These are phyloP conservation scores for Paraphaeosphaeria minitans DNA, from an alignment of 2,329 filamentous ascomycete species.

Conservation along the genomic window DNA sequence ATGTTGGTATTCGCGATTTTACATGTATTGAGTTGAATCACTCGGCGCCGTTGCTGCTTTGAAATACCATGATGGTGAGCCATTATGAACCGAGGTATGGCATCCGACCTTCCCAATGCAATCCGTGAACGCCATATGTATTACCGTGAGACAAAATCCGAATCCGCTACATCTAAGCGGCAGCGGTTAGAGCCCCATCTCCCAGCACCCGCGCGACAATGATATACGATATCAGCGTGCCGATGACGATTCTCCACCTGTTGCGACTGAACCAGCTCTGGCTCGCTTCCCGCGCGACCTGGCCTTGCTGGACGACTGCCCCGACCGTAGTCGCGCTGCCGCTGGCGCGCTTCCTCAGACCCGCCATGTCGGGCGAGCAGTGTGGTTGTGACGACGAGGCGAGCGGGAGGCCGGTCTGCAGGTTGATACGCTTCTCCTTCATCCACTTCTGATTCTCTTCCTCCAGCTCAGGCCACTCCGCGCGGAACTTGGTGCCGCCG, in stretches of 20 bases:
- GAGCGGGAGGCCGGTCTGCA: slow-evolving; percentile 71
- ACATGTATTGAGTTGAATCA: too few species aligned
- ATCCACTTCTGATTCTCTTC: slow-evolving; percentile 93
- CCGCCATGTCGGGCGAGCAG: slow-evolving; percentile 68
- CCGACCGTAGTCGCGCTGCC: slow-evolving; percentile 60
- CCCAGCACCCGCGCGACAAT: slow-evolving; percentile 76
- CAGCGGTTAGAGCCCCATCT: slow-evolving; percentile 42
- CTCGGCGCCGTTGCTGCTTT: background rate
- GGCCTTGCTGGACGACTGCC: slow-evolving; percentile 76
- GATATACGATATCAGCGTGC: slow-evolving; percentile 79
- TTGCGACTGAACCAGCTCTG: slow-evolving; percentile 82
- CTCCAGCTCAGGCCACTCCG: slow-evolving; percentile 90
- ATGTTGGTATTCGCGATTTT: too few species aligned
- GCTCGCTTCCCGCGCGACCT: slow-evolving; percentile 76
- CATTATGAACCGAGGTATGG: background rate
- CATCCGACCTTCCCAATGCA: slow-evolving; percentile 6
- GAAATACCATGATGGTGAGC: background rate
- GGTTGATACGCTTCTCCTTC: slow-evolving; percentile 78
- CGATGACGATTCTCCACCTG: slow-evolving; percentile 74
- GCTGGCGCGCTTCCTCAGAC: slow-evolving; percentile 65
- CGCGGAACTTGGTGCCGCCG: slow-evolving; percentile 85
- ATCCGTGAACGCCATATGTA: slow-evolving; percentile 9
- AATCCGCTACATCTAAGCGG: slow-evolving; percentile 10
- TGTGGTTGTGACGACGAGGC: slow-evolving; percentile 57
- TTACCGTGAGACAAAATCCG: background rate